phyloP scores from a whole-genome alignment of 140 eudicot genomes.

The Senecio squalidus region DNA sequence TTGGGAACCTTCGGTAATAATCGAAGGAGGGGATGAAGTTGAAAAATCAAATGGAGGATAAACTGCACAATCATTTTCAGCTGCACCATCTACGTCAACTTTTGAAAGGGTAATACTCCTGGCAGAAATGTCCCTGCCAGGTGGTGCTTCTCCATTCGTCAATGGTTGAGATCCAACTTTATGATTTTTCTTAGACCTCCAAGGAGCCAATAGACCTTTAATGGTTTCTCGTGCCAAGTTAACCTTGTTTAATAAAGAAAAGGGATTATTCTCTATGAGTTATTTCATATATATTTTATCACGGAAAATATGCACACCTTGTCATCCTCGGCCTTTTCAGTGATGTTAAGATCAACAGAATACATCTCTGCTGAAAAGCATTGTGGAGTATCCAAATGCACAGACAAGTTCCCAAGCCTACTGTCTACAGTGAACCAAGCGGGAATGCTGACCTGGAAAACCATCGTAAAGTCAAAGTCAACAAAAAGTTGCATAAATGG shows the following conservation, averaged over 20 bases:
- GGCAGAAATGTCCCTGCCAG: conserved; percentile 49
- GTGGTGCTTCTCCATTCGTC: conserved; percentile 61
- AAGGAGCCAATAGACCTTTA: conserved; percentile 82
- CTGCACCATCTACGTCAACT: conserved; percentile 61
- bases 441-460: conserved; percentile 87
- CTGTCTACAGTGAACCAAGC: conserved; percentile 93
- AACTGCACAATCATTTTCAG: conserved; percentile 69
- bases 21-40: conserved; percentile 73
- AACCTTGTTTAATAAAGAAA: conserved; percentile 40
- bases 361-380: conserved; percentile 98
- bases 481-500: conserved; percentile 5
- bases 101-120: conserved; percentile 60
- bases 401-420: conserved; percentile 89
- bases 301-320: conserved; percentile 51
- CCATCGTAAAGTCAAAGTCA: conserved; percentile 19
- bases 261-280: neutral
- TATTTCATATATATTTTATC: neutral
- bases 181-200: conserved; percentile 76
- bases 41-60: conserved; percentile 97
- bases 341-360: conserved; percentile 76
- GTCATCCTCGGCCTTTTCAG: conserved; percentile 91
- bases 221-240: conserved; percentile 97
- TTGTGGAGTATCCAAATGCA: conserved; percentile 92
- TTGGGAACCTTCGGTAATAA: conserved; percentile 92
- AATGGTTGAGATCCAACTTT: conserved; percentile 61